phyloP scores from a whole-genome alignment of 768 basidiomycete species.

The Gyrodon lividus region DNA sequence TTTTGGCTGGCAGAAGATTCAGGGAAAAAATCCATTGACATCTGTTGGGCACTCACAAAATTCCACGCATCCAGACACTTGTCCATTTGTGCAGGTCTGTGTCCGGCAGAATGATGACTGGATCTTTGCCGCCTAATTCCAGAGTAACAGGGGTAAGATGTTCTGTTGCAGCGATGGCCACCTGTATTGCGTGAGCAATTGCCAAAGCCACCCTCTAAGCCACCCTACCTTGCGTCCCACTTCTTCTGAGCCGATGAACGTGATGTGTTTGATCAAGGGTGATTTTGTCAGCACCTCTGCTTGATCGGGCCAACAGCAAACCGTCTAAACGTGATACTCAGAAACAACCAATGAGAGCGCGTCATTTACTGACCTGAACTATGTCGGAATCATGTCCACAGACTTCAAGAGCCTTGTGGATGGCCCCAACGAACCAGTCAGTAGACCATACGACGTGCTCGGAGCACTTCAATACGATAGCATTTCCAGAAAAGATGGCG shows the following conservation, averaged over 20 bases:
- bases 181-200: slow-evolving; percentile 39
- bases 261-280: slow-evolving; percentile 86
- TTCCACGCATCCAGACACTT: slow-evolving; percentile 84
- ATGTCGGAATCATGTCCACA: slow-evolving; percentile 88
- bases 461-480: slow-evolving; percentile 86
- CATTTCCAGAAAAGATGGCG: slow-evolving; percentile 87
- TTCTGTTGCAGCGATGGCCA: slow-evolving; percentile 81
- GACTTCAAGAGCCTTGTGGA: slow-evolving; percentile 70
- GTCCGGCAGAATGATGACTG: slow-evolving; percentile 82
- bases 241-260: slow-evolving; percentile 84
- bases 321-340: slow-evolving; percentile 45
- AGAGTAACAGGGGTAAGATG: slow-evolving; percentile 90
- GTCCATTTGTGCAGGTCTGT: slow-evolving; percentile 82
- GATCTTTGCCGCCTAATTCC: slow-evolving; percentile 95
- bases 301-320: slow-evolving; percentile 86
- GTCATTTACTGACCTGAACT: slow-evolving; percentile 60
- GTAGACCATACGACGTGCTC: slow-evolving; percentile 94
- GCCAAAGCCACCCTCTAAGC: slow-evolving; percentile 7
- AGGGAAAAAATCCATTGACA: neutral
- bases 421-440: slow-evolving; percentile 75
- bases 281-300: slow-evolving; percentile 80
- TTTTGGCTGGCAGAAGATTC: slow-evolving; percentile 62
- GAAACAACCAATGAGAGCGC: neutral
- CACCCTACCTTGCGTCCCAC: slow-evolving; percentile 66
- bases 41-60: slow-evolving; percentile 64